Evolutionary conservation across 2,329 filamentous ascomycete species (phyloP).

Genomic region (Cordyceps sp.): DNA sequence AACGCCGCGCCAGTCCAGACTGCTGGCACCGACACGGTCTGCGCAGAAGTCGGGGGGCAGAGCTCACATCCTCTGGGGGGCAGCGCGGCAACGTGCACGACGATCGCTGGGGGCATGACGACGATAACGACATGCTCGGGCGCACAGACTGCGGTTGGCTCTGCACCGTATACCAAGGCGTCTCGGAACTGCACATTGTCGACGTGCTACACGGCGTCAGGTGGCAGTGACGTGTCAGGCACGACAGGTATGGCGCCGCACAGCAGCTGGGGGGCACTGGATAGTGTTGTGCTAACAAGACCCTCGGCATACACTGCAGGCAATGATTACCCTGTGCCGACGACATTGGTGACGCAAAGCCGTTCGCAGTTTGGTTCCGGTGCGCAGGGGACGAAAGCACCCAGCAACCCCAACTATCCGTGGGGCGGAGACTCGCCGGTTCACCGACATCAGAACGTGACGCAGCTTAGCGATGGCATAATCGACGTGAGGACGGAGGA

Average conservation of each 20-base stretch:
- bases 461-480: conserved; percentile 9
- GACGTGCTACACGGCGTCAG: background rate
- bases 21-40: too few species aligned
- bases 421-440: conserved; percentile 19
- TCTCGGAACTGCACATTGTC: background rate
- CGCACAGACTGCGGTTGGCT: background rate
- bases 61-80: background rate
- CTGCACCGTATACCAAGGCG: background rate
- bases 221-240: background rate
- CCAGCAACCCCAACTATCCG: conserved; percentile 16
- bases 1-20: too few species aligned
- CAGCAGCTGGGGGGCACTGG: too few species aligned
- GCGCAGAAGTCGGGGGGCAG: background rate
- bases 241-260: background rate
- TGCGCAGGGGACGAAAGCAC: conserved; percentile 1
- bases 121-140: background rate
- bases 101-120: background rate
- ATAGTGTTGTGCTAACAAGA: too few species aligned
- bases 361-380: background rate
- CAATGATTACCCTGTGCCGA: too few species aligned
- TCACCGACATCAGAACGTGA: conserved; percentile 17
- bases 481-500: conserved; percentile 2
- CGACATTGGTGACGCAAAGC: conserved; percentile 4
- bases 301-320: too few species aligned
- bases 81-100: background rate